Percentiles rank a stretch among this genome's conserved stretches.
Conservation (phyloP, 257 asterid genomes). For the Solanum peruvianum region DNA sequence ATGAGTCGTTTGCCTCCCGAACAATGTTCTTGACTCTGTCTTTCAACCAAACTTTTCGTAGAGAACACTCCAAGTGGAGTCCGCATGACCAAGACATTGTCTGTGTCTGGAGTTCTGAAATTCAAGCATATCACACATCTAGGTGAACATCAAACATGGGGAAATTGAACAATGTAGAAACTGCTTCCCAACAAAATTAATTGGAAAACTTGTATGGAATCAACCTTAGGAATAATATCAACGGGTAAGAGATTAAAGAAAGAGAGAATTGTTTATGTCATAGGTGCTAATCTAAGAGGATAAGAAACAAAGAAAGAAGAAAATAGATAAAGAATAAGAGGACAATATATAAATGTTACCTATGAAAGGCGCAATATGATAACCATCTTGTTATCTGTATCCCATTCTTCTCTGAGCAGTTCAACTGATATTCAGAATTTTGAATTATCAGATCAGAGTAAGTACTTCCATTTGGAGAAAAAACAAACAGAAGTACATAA, state of each 20-base stretch:
- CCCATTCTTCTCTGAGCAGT: slow-evolving; percentile 75
- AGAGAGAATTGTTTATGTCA: not conserved
- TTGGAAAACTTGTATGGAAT: not conserved
- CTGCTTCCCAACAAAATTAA: not conserved
- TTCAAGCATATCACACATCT: not conserved
- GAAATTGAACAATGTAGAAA: not conserved
- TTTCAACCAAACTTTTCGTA: slow-evolving; percentile 40
- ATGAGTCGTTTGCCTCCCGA: slow-evolving; percentile 57
- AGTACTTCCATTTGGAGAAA: not conserved
- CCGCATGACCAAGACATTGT: slow-evolving; percentile 64
- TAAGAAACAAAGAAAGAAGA: not conserved
- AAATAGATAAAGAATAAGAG: not conserved
- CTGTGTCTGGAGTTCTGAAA: slow-evolving; percentile 67
- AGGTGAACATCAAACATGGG: slow-evolving; percentile 1
- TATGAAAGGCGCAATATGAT: slow-evolving; percentile 78
- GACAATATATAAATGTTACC: slow-evolving; percentile 28
- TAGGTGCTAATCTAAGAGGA: not conserved
- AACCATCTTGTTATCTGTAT: slow-evolving; percentile 57
- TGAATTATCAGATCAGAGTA: not conserved
- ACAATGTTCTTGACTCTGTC: slow-evolving; percentile 48
- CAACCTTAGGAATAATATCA: not conserved
- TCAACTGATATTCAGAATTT: slow-evolving; percentile 48
- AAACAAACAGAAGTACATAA: not conserved
- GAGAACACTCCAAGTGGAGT: slow-evolving; percentile 63
- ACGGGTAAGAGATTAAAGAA: not conserved